These are phyloP conservation scores for Pyracantha coccinea DNA, from an alignment of 331 rosid species.

Conservation along the genomic window DNA sequence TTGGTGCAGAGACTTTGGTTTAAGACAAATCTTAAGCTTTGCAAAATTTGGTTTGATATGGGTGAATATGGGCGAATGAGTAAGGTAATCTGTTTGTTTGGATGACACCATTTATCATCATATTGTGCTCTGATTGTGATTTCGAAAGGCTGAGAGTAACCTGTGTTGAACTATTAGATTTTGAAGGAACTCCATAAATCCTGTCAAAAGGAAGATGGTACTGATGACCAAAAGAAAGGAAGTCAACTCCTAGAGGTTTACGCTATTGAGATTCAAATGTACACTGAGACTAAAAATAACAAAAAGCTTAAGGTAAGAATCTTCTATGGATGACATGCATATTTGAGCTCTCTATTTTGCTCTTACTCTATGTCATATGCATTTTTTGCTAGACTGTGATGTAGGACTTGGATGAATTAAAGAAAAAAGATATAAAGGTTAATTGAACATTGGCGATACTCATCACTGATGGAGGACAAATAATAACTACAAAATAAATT, in stretches of 20 bases:
- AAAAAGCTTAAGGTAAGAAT: slow-evolving; percentile 88
- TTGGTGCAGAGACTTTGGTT: slow-evolving; percentile 88
- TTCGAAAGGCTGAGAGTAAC: neutral
- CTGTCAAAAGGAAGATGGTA: slow-evolving; percentile 93
- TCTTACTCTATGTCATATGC: neutral
- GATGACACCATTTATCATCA: neutral
- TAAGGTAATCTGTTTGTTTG: slow-evolving; percentile 41
- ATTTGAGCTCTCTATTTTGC: neutral
- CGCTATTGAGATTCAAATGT: slow-evolving; percentile 96
- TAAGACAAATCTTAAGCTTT: slow-evolving; percentile 96
- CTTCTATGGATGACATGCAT: neutral
- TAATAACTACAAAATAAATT: too few relatives aligned
- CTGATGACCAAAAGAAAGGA: slow-evolving; percentile 99
- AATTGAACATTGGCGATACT: neutral
- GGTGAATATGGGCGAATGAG: slow-evolving; percentile 98
- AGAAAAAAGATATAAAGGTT: neutral
- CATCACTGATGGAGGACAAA: neutral
- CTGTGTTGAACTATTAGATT: slow-evolving; percentile 41
- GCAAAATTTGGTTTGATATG: slow-evolving; percentile 96
- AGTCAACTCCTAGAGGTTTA: slow-evolving; percentile 91
- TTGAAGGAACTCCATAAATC: slow-evolving; percentile 93
- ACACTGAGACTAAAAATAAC: slow-evolving; percentile 95
- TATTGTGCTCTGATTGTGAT: slow-evolving; percentile 1
- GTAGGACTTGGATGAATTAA: neutral
- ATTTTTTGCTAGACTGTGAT: neutral